These are phyloP conservation scores for Nakazawaea laoshanensis DNA, from an alignment of 805 yeast species.

Conservation along the genomic window DNA sequence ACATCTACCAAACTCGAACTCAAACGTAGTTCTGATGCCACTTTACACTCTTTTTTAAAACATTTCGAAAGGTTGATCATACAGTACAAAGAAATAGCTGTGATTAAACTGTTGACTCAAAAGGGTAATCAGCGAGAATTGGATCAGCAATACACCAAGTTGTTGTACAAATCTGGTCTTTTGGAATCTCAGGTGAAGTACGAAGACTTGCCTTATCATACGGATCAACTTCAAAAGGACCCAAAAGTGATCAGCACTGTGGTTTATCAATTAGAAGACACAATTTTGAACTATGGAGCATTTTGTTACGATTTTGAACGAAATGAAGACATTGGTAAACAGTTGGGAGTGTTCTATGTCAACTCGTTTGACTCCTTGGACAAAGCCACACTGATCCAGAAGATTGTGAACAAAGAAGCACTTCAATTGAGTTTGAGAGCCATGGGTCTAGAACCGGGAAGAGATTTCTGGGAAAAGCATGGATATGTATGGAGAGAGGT, in stretches of 20 bases:
- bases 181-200: constrained; percentile 13
- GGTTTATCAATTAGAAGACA: constrained; percentile 15
- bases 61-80: constrained; percentile 39
- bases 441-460: constrained; percentile 13
- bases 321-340: constrained; percentile 32
- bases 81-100: constrained; percentile 42
- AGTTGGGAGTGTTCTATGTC: constrained; percentile 40
- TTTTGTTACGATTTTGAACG: constrained; percentile 30
- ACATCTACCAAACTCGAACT: constrained; percentile 35
- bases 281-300: constrained; percentile 37
- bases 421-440: constrained; percentile 37
- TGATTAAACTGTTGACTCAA: constrained; percentile 38
- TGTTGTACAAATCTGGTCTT: constrained; percentile 12
- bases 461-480: constrained; percentile 27
- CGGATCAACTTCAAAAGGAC: constrained; percentile 24
- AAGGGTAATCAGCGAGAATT: constrained; percentile 38
- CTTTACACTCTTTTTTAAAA: constrained; percentile 40
- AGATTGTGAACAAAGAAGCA: constrained; percentile 38
- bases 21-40: constrained; percentile 44
- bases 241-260: constrained; percentile 16
- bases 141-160: constrained; percentile 26
- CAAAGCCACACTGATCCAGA: constrained; percentile 40
- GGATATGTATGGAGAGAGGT: constrained; percentile 41
- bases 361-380: constrained; percentile 41
- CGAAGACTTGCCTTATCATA: constrained; percentile 28